phyloP scores from a whole-genome alignment of 257 asterid genomes.

The Linaria vulgaris region DNA sequence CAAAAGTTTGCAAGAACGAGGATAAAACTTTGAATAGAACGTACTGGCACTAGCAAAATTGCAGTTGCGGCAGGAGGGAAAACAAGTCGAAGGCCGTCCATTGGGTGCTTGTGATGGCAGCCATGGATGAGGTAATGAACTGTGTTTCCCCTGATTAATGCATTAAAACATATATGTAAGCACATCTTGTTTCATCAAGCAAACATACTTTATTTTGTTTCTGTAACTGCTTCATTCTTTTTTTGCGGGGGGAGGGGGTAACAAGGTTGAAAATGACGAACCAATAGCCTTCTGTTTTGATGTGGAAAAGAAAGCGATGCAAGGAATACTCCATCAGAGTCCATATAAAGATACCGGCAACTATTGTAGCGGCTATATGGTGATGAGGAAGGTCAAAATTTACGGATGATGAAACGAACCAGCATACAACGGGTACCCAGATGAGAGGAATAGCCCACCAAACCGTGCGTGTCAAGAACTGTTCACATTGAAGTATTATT shows the following conservation, averaged over 20 bases:
- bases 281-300: slow-evolving; percentile 47
- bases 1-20: background rate
- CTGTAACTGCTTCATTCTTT: no score
- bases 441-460: slow-evolving; percentile 75
- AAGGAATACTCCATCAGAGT: slow-evolving; percentile 56
- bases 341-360: slow-evolving; percentile 51
- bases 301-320: slow-evolving; percentile 63
- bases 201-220: background rate
- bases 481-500: slow-evolving; percentile 24
- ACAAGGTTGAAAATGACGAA: slow-evolving; percentile 25
- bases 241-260: no score
- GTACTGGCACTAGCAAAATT: slow-evolving; percentile 39
- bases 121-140: slow-evolving; percentile 58
- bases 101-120: slow-evolving; percentile 72
- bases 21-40: background rate
- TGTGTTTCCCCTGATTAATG: slow-evolving; percentile 52
- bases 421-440: slow-evolving; percentile 73
- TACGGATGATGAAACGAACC: slow-evolving; percentile 38
- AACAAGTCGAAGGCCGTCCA: slow-evolving; percentile 60
- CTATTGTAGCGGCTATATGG: slow-evolving; percentile 42
- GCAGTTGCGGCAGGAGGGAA: slow-evolving; percentile 59
- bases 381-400: slow-evolving; percentile 38
- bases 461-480: slow-evolving; percentile 64
- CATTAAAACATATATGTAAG: slow-evolving; percentile 15
- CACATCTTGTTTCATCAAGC: background rate